These are phyloP conservation scores for Kodamaea leandrae DNA, from an alignment of 805 yeast genomes.

Conservation along the genomic window DNA sequence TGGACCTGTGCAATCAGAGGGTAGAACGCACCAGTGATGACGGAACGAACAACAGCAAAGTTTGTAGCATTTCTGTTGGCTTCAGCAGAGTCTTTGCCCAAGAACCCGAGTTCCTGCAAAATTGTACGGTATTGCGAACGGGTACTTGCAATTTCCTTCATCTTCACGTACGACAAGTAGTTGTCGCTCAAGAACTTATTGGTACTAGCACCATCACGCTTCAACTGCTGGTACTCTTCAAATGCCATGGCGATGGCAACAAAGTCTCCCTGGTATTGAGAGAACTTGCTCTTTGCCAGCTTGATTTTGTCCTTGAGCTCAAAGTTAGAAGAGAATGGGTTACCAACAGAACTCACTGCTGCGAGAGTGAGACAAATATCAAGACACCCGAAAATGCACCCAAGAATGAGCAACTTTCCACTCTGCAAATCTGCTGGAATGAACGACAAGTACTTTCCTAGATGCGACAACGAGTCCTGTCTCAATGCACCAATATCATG, in stretches of 20 bases:
- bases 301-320: conserved; percentile 69
- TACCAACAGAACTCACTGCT: conserved; percentile 67
- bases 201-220: conserved; percentile 23
- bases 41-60: conserved; percentile 54
- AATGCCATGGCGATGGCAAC: conserved; percentile 63
- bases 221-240: conserved; percentile 45
- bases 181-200: conserved; percentile 53
- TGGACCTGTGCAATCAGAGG: conserved; percentile 83
- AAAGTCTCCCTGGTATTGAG: conserved; percentile 69
- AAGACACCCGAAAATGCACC: conserved; percentile 79
- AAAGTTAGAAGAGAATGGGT: conserved; percentile 63
- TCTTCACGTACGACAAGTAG: conserved; percentile 56
- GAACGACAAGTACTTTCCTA: conserved; percentile 77
- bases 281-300: conserved; percentile 34
- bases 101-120: conserved; percentile 75
- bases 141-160: conserved; percentile 71
- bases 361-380: conserved; percentile 80
- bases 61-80: conserved; percentile 55
- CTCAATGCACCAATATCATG: conserved; percentile 72
- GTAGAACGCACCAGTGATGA: conserved; percentile 76
- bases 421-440: conserved; percentile 85
- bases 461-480: conserved; percentile 54
- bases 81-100: conserved; percentile 48
- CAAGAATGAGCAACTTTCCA: conserved; percentile 76
- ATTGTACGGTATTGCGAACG: conserved; percentile 65